Conservation (phyloP, 306 rosid genomes). For the Castanospermum australe region DNA sequence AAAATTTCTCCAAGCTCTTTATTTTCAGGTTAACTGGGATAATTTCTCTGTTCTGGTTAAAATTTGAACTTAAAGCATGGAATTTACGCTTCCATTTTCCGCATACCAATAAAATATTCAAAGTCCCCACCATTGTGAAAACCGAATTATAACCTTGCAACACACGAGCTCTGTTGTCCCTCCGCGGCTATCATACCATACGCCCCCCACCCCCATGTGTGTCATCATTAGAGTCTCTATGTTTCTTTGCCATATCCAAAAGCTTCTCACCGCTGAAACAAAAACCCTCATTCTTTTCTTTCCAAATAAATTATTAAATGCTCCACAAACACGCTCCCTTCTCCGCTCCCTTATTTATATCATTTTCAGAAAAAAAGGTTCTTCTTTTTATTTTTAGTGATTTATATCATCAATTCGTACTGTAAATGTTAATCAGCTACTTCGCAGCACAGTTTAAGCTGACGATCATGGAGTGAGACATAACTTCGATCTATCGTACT, state of each 20-base stretch:
- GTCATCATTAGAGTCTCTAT: slow-evolving; percentile 8
- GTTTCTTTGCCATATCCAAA: slow-evolving; percentile 16
- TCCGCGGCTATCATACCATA: not conserved
- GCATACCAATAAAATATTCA: not conserved
- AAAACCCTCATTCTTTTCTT: not conserved
- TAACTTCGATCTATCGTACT: too few relatives aligned
- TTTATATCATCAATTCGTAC: too few relatives aligned
- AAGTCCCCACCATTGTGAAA: slow-evolving; percentile 4
- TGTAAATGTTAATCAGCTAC: too few relatives aligned
- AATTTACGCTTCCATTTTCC: too few relatives aligned
- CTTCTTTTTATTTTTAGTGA: too few relatives aligned
- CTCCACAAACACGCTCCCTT: not conserved
- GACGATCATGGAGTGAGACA: too few relatives aligned
- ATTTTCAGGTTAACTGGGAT: too few relatives aligned
- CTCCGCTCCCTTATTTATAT: not conserved
- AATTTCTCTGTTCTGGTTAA: too few relatives aligned
- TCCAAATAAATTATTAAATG: not conserved
- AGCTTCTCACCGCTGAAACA: not conserved
- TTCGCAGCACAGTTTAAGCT: too few relatives aligned
- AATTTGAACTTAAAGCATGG: too few relatives aligned
- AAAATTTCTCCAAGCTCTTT: too few relatives aligned
- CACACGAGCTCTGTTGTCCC: not conserved
- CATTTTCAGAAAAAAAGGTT: too few relatives aligned
- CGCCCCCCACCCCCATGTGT: not conserved
- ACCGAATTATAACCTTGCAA: slow-evolving; percentile 23